Conservation (phyloP, 2,329 filamentous ascomycete species). For the Cryphonectria japonica region DNA sequence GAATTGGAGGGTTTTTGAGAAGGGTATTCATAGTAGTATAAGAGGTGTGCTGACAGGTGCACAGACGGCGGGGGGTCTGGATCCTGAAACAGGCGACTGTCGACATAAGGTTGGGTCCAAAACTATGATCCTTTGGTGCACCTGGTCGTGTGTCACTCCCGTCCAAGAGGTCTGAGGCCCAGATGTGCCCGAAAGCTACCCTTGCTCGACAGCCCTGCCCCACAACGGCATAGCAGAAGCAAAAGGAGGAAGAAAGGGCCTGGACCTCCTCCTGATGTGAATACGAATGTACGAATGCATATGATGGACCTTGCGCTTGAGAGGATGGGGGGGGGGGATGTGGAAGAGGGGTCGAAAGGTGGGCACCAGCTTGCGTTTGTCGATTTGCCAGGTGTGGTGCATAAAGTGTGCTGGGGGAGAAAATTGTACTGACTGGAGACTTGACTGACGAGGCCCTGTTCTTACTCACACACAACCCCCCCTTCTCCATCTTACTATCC, state of each 20-base stretch:
- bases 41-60: conserved; percentile 21
- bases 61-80: conserved; percentile 26
- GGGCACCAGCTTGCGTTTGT: background rate
- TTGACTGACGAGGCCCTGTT: background rate
- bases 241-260: background rate
- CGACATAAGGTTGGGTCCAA: conserved; percentile 24
- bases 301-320: conserved; percentile 5
- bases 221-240: conserved; percentile 2
- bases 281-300: conserved; percentile 7
- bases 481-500: background rate
- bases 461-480: too few species aligned
- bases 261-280: conserved; percentile 1
- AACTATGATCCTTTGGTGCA: conserved; percentile 3
- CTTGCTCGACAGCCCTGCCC: conserved; percentile 6
- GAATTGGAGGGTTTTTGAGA: background rate
- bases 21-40: conserved; percentile 10
- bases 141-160: conserved; percentile 2
- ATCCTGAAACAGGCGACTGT: conserved; percentile 25
- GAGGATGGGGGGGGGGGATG: background rate
- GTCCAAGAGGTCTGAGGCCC: conserved; percentile 8
- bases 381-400: background rate
- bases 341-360: background rate
- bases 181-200: conserved; percentile 2
- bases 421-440: background rate
- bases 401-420: background rate